phyloP scores from a whole-genome alignment of 2,329 filamentous ascomycete species.

The Hypoxylon sp. region DNA sequence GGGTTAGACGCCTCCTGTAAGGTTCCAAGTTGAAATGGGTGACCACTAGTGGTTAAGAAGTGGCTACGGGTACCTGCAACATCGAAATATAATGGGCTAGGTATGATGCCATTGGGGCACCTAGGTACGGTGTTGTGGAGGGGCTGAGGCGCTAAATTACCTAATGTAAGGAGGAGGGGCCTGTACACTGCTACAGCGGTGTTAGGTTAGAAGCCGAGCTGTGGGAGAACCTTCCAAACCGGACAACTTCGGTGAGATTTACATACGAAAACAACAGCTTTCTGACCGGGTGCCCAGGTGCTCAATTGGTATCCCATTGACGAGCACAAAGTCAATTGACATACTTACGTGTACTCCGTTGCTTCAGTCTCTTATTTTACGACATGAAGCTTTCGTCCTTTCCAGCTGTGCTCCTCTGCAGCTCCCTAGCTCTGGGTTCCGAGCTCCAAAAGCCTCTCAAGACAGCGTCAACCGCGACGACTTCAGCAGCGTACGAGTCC shows the following conservation, averaged over 20 bases:
- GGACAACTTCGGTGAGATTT: background rate
- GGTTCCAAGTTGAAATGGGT: too few species aligned
- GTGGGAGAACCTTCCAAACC: background rate
- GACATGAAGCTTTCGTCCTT: conserved; percentile 38
- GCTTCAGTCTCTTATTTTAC: background rate
- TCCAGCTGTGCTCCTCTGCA: conserved; percentile 26
- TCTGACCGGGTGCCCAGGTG: background rate
- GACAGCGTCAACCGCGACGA: conserved; percentile 5
- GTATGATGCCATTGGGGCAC: too few species aligned
- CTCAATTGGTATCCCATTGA: background rate
- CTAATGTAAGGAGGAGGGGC: too few species aligned
- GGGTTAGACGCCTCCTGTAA: too few species aligned
- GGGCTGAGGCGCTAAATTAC: too few species aligned
- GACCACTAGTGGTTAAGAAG: too few species aligned
- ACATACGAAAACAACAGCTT: background rate
- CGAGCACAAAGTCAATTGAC: conserved; percentile 4
- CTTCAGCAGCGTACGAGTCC: conserved; percentile 1
- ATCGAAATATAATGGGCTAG: too few species aligned
- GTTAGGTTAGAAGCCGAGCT: too few species aligned
- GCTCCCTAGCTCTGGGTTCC: conserved; percentile 28
- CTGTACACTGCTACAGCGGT: too few species aligned
- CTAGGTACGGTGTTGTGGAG: too few species aligned
- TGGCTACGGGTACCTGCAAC: too few species aligned
- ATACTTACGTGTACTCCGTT: background rate
- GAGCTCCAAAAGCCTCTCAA: conserved; percentile 36